These are phyloP conservation scores for Stephanocyclus meneghinianus DNA, from an alignment of 352 stramenopile genomes.

Conservation along the genomic window DNA sequence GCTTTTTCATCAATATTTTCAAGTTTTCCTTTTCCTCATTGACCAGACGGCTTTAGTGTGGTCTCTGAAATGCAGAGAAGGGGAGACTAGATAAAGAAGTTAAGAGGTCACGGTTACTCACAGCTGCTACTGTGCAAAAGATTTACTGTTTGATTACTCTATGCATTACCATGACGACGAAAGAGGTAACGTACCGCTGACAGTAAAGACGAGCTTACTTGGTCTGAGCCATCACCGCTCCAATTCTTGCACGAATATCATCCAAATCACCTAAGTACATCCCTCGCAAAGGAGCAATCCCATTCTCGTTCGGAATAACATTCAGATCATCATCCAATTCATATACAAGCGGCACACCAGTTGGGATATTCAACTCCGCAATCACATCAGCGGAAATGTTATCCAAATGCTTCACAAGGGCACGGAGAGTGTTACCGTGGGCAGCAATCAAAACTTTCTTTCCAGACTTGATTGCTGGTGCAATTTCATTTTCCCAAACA, in stretches of 20 bases:
- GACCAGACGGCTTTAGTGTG: no score
- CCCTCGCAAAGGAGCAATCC: slow-evolving; percentile 88
- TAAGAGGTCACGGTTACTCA: neutral
- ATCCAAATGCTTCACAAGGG: slow-evolving; percentile 98
- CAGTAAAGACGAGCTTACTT: slow-evolving; percentile 82
- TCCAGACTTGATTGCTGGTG: slow-evolving; percentile 90
- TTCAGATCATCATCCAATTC: slow-evolving; percentile 95
- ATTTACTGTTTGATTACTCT: neutral
- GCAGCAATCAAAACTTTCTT: slow-evolving; percentile 97
- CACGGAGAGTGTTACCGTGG: slow-evolving; percentile 96
- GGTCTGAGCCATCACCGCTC: slow-evolving; percentile 94
- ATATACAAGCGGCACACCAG: slow-evolving; percentile 85
- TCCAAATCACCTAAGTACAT: slow-evolving; percentile 92
- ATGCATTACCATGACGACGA: neutral
- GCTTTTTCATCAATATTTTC: no score
- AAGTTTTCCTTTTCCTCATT: no score
- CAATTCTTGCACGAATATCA: slow-evolving; percentile 93
- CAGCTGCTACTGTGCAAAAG: neutral
- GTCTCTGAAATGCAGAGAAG: no score
- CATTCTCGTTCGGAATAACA: slow-evolving; percentile 87
- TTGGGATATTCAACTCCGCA: slow-evolving; percentile 95
- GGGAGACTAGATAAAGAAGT: no score
- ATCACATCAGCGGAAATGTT: slow-evolving; percentile 94
- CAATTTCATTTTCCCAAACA: slow-evolving; percentile 93
- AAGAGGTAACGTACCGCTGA: neutral